Percentiles rank a stretch among this genome's conserved stretches.
Evolutionary conservation across 768 basidiomycete genomes (phyloP).

Genomic region (Boletus sp.): DNA sequence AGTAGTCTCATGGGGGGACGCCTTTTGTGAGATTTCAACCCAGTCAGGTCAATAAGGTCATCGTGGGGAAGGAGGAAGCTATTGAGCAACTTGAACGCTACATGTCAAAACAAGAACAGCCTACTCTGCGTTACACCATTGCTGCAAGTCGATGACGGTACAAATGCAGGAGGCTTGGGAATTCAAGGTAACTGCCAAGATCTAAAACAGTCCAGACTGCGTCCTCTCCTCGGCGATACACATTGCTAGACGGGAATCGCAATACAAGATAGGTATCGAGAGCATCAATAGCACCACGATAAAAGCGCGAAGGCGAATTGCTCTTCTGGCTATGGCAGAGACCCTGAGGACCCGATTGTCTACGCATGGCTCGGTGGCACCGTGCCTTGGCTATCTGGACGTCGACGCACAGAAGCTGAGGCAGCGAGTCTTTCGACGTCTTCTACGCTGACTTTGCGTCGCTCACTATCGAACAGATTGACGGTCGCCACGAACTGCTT

Average conservation of each 20-base stretch:
- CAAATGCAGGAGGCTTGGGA: neutral
- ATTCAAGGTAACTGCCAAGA: neutral
- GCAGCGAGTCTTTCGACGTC: constrained; percentile 15
- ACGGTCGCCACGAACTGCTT: neutral
- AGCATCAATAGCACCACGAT: neutral
- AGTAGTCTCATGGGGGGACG: neutral
- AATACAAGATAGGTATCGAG: neutral
- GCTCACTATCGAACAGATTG: neutral
- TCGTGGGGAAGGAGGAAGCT: no score
- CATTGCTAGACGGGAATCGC: neutral
- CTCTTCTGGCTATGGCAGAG: neutral
- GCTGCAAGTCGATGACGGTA: neutral
- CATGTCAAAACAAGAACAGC: neutral
- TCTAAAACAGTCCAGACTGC: neutral
- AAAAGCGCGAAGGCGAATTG: neutral
- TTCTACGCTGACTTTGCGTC: constrained; percentile 6
- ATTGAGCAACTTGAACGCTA: neutral
- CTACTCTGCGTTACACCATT: neutral
- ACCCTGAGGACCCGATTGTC: neutral
- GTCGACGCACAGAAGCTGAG: constrained; percentile 5
- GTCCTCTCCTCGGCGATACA: neutral
- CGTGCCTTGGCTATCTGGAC: neutral
- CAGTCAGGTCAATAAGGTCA: no score
- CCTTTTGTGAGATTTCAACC: neutral
- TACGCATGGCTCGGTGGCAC: neutral